A percentile compares a stretch with the other conserved stretches of the same genome.
Evolutionary conservation across 2,329 filamentous ascomycete species (phyloP).

Genomic region (Myrmaecium sp.): DNA sequence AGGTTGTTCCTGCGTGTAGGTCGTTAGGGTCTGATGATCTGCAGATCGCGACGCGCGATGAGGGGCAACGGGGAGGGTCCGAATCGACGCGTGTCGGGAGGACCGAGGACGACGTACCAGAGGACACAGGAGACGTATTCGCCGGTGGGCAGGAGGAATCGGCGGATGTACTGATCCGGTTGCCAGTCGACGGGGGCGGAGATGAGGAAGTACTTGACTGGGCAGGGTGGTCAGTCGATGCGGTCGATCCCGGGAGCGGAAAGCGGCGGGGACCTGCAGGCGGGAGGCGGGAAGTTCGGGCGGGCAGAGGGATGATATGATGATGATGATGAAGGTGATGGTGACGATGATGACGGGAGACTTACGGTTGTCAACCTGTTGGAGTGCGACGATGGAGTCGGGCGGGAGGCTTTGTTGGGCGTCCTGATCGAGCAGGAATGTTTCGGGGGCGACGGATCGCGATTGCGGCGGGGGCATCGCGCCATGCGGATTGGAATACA

Average conservation of each 20-base stretch:
- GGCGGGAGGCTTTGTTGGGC: slow-evolving; percentile 91
- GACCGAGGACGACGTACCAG: slow-evolving; percentile 38
- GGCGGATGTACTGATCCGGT: slow-evolving; percentile 86
- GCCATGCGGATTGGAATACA: slow-evolving; percentile 36
- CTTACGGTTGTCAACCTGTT: slow-evolving; percentile 96
- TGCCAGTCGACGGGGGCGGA: slow-evolving; percentile 97
- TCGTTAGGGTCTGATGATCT: no score
- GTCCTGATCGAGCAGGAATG: slow-evolving; percentile 94
- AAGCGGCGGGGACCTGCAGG: slow-evolving; percentile 6
- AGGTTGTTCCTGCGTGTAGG: slow-evolving; percentile 63
- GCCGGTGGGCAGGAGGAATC: slow-evolving; percentile 88
- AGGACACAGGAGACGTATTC: slow-evolving; percentile 98
- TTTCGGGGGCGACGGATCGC: slow-evolving; percentile 65
- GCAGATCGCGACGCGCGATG: background rate
- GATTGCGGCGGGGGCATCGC: slow-evolving; percentile 74
- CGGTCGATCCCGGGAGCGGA: slow-evolving; percentile 2
- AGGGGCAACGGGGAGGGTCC: no score
- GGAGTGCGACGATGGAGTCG: slow-evolving; percentile 89
- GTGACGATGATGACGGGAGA: slow-evolving; percentile 9
- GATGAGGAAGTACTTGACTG: slow-evolving; percentile 99
- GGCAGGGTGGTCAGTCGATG: slow-evolving; percentile 16
- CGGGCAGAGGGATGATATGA: slow-evolving; percentile 5
- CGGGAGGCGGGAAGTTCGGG: slow-evolving; percentile 4
- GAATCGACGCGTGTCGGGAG: no score
- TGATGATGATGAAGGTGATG: background rate